Conservation (phyloP, 805 yeast genomes). For the Lipomyces spencermartinsiae region DNA sequence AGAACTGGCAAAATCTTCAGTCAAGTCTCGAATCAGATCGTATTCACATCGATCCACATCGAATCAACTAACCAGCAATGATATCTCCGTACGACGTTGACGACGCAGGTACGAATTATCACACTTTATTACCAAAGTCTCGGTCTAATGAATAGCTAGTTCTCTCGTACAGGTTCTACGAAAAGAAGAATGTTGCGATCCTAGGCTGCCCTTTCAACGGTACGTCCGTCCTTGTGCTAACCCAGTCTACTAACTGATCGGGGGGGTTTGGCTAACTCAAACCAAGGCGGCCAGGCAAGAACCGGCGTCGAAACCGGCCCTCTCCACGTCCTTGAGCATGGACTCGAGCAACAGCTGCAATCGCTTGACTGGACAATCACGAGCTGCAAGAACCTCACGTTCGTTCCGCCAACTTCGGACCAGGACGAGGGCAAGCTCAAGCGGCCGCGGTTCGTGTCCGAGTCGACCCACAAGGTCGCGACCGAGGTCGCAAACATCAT, state of each 20-base stretch:
- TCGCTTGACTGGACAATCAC: slow-evolving; percentile 73
- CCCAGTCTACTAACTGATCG: too few relatives aligned
- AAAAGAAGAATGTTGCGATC: slow-evolving; percentile 64
- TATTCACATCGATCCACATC: too few relatives aligned
- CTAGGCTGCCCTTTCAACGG: slow-evolving; percentile 85
- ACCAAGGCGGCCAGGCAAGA: slow-evolving; percentile 86
- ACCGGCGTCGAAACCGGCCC: slow-evolving; percentile 96
- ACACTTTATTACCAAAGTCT: neutral
- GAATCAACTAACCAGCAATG: neutral
- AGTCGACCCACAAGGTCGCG: slow-evolving; percentile 68
- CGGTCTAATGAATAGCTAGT: slow-evolving; percentile 1
- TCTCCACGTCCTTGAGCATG: slow-evolving; percentile 73
- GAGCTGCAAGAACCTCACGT: slow-evolving; percentile 43
- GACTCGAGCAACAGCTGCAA: slow-evolving; percentile 67
- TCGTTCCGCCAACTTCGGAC: slow-evolving; percentile 44
- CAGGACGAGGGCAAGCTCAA: slow-evolving; percentile 67
- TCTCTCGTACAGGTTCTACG: slow-evolving; percentile 53
- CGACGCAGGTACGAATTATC: neutral
- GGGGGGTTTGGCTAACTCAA: neutral
- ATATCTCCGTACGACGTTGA: slow-evolving; percentile 11
- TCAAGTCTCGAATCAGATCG: too few relatives aligned
- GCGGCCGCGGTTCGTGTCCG: slow-evolving; percentile 78
- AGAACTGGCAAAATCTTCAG: too few relatives aligned
- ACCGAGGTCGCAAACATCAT: slow-evolving; percentile 62
- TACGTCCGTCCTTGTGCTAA: neutral